phyloP scores from a whole-genome alignment of 2,329 filamentous ascomycete genomes.

The Sporothrix pallida region DNA sequence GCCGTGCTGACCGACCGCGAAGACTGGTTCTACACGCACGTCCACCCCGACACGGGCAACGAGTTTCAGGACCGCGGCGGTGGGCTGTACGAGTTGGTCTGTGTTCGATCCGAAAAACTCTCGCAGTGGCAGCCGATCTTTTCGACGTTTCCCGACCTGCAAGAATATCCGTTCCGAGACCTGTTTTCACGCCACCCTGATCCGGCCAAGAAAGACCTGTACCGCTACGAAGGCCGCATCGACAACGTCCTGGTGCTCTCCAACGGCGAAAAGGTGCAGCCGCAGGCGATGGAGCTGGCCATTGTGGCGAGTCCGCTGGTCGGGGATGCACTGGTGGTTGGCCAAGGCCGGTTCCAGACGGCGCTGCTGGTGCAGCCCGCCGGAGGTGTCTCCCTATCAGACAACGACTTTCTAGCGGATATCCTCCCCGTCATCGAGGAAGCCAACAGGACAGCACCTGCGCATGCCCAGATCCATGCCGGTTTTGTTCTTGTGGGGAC shows the following conservation, averaged over 20 bases:
- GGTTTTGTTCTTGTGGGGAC: background rate
- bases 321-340: background rate
- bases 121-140: slow-evolving; percentile 42
- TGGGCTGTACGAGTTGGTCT: slow-evolving; percentile 45
- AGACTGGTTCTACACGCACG: slow-evolving; percentile 27
- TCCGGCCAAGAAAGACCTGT: slow-evolving; percentile 38
- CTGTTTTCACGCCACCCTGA: slow-evolving; percentile 45
- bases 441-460: slow-evolving; percentile 8
- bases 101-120: slow-evolving; percentile 40
- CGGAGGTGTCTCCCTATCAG: too few relatives aligned
- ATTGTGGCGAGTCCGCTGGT: slow-evolving; percentile 13
- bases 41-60: slow-evolving; percentile 27
- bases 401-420: background rate
- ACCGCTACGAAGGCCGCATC: slow-evolving; percentile 39
- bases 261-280: slow-evolving; percentile 45
- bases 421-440: background rate
- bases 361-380: slow-evolving; percentile 3
- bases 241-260: slow-evolving; percentile 46
- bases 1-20: slow-evolving; percentile 38
- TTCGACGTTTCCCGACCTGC: slow-evolving; percentile 42
- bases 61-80: slow-evolving; percentile 31
- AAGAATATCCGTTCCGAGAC: slow-evolving; percentile 46
- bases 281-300: slow-evolving; percentile 20
- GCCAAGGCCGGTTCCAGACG: slow-evolving; percentile 16
- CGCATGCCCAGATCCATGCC: slow-evolving; percentile 18